Evolutionary conservation across 2,329 filamentous ascomycete genomes (phyloP), one percentile per base, ranked within the genome.

Genomic region (Trichoderma breve): DNA sequence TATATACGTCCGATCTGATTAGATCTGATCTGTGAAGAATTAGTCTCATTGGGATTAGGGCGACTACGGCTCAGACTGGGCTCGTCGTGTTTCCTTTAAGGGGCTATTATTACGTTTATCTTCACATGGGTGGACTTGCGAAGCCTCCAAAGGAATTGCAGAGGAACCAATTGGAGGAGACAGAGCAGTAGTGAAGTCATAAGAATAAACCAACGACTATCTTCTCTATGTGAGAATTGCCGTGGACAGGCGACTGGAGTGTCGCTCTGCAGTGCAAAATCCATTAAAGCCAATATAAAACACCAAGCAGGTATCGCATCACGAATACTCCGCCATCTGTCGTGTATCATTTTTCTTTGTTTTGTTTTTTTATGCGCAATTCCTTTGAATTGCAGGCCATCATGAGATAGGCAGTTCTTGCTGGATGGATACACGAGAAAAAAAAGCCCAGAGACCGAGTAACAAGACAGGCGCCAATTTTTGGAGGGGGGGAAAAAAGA

Each of bases 201-300:
- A 36, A 43, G 60, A 58, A 66, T 32, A 32, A 34, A 66, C n/a
- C 36, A n/a, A 55, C 32, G 18, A 21, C n/a, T 64, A 21, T 64
- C 5, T 62, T 55, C 71, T 62, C 55, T 53, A 63, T 62, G 2
- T 26, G 57, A 53, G 57, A 68, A 34, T 34, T 34, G 24, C 62
- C 65, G 57, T 26, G 51, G 62, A n/a, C 64, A 32, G 65, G 51
- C 32, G 64, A 57, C 64, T 68, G 63, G 63, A 64, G 30, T 26
- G 58, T 61, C 71, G 34, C 32, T 51, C 71, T 58, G 71, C 55
- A 47, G 18, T 69, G 64, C 57, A 72, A 63, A 67, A 43, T 72
- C 58, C 55, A 63, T 72, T 72, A 72, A 68, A 60, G 62, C 62
- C 69, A 69, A 70, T 34, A 61, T 47, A 57, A 63, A 72, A 61